These are phyloP conservation scores for Microdochium trichocladiopsis DNA, from an alignment of 2,329 filamentous ascomycete species.

Conservation along the genomic window DNA sequence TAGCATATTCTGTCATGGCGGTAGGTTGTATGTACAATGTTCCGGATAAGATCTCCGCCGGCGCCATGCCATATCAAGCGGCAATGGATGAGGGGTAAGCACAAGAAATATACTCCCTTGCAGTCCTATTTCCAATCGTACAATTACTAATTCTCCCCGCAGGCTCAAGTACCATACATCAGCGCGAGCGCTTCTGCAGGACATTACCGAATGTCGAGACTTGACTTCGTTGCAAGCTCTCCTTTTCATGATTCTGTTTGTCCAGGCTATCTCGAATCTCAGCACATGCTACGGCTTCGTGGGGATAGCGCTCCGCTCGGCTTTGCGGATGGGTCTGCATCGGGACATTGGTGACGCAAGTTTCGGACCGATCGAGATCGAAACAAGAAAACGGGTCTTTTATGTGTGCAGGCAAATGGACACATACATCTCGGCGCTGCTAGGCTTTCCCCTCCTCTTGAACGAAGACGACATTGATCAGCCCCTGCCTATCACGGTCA, in stretches of 20 bases:
- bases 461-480: slow-evolving; percentile 62
- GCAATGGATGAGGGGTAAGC: slow-evolving; percentile 48
- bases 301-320: slow-evolving; percentile 68
- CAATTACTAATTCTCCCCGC: slow-evolving; percentile 13
- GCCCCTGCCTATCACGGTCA: slow-evolving; percentile 54
- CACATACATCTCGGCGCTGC: slow-evolving; percentile 59
- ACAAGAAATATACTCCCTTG: not conserved
- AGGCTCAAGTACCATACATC: slow-evolving; percentile 71
- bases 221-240: slow-evolving; percentile 68
- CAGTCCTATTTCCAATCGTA: slow-evolving; percentile 1
- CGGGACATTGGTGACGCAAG: slow-evolving; percentile 60
- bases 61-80: slow-evolving; percentile 22
- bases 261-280: slow-evolving; percentile 72
- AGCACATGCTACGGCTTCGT: slow-evolving; percentile 76
- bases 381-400: slow-evolving; percentile 58
- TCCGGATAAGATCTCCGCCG: slow-evolving; percentile 12
- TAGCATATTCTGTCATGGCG: slow-evolving; percentile 53
- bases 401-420: slow-evolving; percentile 66
- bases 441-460: slow-evolving; percentile 59
- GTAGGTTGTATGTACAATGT: slow-evolving; percentile 52
- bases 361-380: slow-evolving; percentile 55
- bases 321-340: slow-evolving; percentile 72
- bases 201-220: slow-evolving; percentile 65
- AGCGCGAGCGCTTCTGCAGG: slow-evolving; percentile 57
- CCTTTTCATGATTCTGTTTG: slow-evolving; percentile 73